These are phyloP conservation scores for Raphanus raphanistrum DNA, from an alignment of 345 rosid genomes.

Conservation along the genomic window DNA sequence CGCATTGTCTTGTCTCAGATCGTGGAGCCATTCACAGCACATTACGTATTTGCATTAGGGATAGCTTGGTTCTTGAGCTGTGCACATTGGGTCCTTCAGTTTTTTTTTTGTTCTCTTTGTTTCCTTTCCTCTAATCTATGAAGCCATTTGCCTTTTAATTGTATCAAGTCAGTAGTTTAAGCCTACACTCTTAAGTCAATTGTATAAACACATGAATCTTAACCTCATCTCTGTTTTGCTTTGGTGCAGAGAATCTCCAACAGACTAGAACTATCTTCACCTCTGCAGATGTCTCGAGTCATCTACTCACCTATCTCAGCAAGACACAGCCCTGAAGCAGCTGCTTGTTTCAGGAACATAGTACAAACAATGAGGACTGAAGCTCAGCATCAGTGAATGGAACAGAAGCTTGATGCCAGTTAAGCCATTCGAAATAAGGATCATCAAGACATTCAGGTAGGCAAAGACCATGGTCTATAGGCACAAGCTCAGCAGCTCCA, in stretches of 20 bases:
- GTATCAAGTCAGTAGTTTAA: background rate
- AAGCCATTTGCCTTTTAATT: conserved; percentile 18
- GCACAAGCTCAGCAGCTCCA: too few species aligned
- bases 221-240: conserved; percentile 42
- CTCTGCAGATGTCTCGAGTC: conserved; percentile 51
- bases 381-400: too few species aligned
- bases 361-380: conserved; percentile 64
- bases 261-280: conserved; percentile 53
- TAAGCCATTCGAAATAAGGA: too few species aligned
- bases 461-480: too few species aligned
- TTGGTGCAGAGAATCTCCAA: conserved; percentile 59
- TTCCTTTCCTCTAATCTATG: background rate
- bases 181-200: background rate
- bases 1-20: conserved; percentile 47
- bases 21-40: conserved; percentile 95
- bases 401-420: too few species aligned
- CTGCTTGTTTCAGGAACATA: conserved; percentile 62
- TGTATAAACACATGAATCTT: conserved; percentile 12
- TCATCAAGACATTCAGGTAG: too few species aligned
- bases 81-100: conserved; percentile 97
- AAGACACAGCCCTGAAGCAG: conserved; percentile 65
- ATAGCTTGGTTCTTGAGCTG: conserved; percentile 89
- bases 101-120: conserved; percentile 36
- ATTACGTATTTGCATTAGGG: conserved; percentile 88
- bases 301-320: conserved; percentile 78